These are phyloP conservation scores for Pisolithus orientalis DNA, from an alignment of 768 basidiomycete species.

Conservation along the genomic window DNA sequence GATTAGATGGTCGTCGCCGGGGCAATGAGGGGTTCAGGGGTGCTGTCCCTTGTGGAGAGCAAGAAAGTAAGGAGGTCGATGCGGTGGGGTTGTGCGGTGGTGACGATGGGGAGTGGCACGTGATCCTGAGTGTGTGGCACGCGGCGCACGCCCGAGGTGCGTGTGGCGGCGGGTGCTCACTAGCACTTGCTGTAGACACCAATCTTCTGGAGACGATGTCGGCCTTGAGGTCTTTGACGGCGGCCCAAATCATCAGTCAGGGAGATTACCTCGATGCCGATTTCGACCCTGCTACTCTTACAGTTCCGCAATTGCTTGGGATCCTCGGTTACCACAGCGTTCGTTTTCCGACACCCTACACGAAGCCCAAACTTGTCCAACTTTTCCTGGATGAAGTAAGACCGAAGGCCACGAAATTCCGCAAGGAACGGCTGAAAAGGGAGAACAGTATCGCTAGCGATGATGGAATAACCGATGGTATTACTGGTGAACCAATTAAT, in stretches of 20 bases:
- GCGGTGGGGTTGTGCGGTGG: too few species aligned
- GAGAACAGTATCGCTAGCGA: conserved; percentile 72
- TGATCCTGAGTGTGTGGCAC: not conserved
- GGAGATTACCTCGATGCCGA: conserved; percentile 78
- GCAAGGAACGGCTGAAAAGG: conserved; percentile 57
- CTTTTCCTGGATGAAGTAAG: conserved; percentile 77
- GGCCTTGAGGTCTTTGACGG: conserved; percentile 47
- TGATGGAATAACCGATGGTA: conserved; percentile 75
- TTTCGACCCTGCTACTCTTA: conserved; percentile 69
- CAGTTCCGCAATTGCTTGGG: conserved; percentile 76
- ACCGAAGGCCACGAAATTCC: conserved; percentile 47
- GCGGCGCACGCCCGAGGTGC: not conserved
- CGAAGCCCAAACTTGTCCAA: conserved; percentile 70
- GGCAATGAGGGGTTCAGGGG: too few species aligned
- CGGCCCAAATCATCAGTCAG: conserved; percentile 64
- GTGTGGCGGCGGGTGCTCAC: conserved; percentile 2
- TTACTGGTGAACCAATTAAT: conserved; percentile 67
- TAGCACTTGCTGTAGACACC: too few species aligned
- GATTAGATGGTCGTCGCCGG: too few species aligned
- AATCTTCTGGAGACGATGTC: conserved; percentile 46
- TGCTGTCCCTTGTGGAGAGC: too few species aligned
- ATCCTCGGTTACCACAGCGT: conserved; percentile 73
- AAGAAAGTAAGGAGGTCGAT: too few species aligned
- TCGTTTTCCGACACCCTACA: conserved; percentile 66
- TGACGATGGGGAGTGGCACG: too few species aligned